Conservation (phyloP, 305 asterid genomes). For the Fraxinus angustifolia region DNA sequence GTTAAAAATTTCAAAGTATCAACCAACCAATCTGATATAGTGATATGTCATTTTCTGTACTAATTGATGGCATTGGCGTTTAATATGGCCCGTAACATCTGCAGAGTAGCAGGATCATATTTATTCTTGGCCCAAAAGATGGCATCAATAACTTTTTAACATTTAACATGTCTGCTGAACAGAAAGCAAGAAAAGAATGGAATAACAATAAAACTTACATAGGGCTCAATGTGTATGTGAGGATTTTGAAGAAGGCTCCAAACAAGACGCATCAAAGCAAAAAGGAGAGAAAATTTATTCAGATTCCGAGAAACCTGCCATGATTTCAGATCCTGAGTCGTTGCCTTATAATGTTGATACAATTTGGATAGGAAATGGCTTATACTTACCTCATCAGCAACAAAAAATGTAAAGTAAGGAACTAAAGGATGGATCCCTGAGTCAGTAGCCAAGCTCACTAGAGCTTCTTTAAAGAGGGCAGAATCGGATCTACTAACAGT, state of each 20-base stretch:
- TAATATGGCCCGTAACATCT: neutral
- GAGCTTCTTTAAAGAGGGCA: constrained; percentile 70
- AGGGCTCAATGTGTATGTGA: constrained; percentile 87
- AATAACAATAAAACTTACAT: constrained; percentile 50
- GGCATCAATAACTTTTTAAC: neutral
- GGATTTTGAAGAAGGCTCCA: constrained; percentile 95
- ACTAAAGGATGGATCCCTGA: constrained; percentile 97
- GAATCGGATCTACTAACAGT: constrained; percentile 67
- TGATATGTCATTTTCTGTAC: neutral
- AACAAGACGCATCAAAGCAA: constrained; percentile 94
- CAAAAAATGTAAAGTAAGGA: constrained; percentile 90
- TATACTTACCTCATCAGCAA: constrained; percentile 77
- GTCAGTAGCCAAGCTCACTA: constrained; percentile 91
- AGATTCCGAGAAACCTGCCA: constrained; percentile 80
- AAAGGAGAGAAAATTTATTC: constrained; percentile 65
- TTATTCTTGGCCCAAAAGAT: neutral
- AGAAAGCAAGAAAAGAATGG: neutral
- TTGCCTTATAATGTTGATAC: neutral
- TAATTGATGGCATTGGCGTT: neutral
- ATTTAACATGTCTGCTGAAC: neutral
- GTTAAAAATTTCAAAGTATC: neutral
- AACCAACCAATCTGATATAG: neutral
- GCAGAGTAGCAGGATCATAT: neutral
- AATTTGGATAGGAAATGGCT: constrained; percentile 12
- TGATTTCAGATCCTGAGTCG: constrained; percentile 21